Percentiles rank a stretch among this genome's conserved stretches.
Conservation (phyloP, 164 flowering plant genomes). For the Chimonanthus praecox region DNA sequence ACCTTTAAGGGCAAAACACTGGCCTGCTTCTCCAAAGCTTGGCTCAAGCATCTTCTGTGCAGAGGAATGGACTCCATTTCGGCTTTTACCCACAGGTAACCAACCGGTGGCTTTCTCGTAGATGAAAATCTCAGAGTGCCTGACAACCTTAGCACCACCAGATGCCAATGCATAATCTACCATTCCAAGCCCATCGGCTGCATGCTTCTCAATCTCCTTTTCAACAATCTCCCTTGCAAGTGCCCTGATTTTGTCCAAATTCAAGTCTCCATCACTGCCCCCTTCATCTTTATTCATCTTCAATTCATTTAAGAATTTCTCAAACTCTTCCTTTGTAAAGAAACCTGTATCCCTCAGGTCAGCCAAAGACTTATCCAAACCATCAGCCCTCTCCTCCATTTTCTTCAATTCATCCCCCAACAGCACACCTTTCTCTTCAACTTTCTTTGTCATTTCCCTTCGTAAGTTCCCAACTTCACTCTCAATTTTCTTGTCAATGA, state of each 20-base stretch:
- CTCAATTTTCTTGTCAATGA: conserved; percentile 29
- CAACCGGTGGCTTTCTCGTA: conserved; percentile 24
- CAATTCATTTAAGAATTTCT: conserved; percentile 38
- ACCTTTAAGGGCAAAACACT: conserved; percentile 75
- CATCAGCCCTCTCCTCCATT: neutral
- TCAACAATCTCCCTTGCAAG: conserved; percentile 55
- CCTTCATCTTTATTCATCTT: conserved; percentile 8
- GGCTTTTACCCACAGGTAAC: conserved; percentile 5
- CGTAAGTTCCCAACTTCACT: conserved; percentile 18
- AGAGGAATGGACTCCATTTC: conserved; percentile 28
- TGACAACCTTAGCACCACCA: conserved; percentile 54
- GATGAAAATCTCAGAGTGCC: conserved; percentile 53
- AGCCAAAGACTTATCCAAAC: neutral
- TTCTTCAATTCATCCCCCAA: neutral
- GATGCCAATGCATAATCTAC: conserved; percentile 69
- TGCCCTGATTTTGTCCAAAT: conserved; percentile 52
- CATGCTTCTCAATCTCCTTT: conserved; percentile 76
- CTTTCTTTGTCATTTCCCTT: conserved; percentile 20
- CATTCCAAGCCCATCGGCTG: conserved; percentile 77
- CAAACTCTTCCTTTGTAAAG: conserved; percentile 50
- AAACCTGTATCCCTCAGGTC: conserved; percentile 13
- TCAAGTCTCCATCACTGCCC: conserved; percentile 19
- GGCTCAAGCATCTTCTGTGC: conserved; percentile 63
- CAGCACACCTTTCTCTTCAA: conserved; percentile 14
- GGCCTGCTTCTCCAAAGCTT: conserved; percentile 92